These are phyloP conservation scores for Metschnikowia similis DNA, from an alignment of 805 yeast genomes.

Conservation along the genomic window DNA sequence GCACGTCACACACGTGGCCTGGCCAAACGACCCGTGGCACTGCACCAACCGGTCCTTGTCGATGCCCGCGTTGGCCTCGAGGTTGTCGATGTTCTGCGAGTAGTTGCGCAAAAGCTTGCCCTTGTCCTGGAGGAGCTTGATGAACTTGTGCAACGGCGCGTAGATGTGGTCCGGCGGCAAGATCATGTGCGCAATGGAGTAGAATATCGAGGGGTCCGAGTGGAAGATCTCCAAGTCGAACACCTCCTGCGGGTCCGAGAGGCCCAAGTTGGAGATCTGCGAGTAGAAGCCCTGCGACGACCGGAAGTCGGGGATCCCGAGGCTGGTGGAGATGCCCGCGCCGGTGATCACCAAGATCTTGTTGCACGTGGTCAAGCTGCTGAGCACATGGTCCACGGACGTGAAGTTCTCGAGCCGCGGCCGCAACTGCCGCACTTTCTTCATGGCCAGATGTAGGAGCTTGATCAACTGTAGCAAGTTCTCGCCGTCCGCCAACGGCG, in stretches of 20 bases:
- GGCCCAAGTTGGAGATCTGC: constrained; percentile 59
- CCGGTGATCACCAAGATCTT: constrained; percentile 79
- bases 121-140: constrained; percentile 66
- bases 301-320: constrained; percentile 91
- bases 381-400: constrained; percentile 56
- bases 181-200: constrained; percentile 80
- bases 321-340: constrained; percentile 86
- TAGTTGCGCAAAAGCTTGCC: constrained; percentile 77
- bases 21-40: constrained; percentile 91
- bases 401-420: constrained; percentile 49
- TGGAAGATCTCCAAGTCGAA: constrained; percentile 70
- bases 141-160: constrained; percentile 80
- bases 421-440: constrained; percentile 55
- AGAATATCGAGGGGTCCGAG: constrained; percentile 75
- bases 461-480: constrained; percentile 45
- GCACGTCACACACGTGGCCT: constrained; percentile 81
- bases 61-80: constrained; percentile 80
- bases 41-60: constrained; percentile 65
- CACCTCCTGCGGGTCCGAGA: constrained; percentile 87
- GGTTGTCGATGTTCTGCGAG: constrained; percentile 86
- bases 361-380: constrained; percentile 18
- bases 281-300: constrained; percentile 84
- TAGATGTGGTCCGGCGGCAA: constrained; percentile 65
- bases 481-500: constrained; percentile 33
- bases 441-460: constrained; percentile 59